Base-by-base conservation (phyloP, 2,329 filamentous ascomycete species). In the Talaromyces albobiverticillius region DNA sequence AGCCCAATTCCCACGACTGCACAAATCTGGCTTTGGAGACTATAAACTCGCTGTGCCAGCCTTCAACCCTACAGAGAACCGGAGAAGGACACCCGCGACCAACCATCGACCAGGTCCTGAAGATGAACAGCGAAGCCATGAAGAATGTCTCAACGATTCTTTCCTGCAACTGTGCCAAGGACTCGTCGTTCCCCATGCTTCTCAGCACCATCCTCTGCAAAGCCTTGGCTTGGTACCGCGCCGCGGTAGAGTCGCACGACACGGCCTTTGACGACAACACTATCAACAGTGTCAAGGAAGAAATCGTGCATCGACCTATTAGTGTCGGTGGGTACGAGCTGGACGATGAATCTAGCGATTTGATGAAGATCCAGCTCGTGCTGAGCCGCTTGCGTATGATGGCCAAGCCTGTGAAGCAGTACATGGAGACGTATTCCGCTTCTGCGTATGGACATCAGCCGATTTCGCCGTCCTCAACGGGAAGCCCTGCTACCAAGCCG, bases 81-180 rank as follows among this genome's bases (percentile, higher is more conserved):
- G 41, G 43, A 11, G 51, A 54, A 34, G 51, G 54, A 36, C 55
- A 57, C 43, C 55, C 55, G 9, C 48, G 51, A 3, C 55, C 55
- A 8, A 57, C 52, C 11, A 57, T 57, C 32, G 55, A 57, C 36
- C 55, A 57, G 25, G 55, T 57, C 8, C 43, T 57, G 31, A 53
- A 55, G 46, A 51, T 50, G 11, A 57, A 57, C 32, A 47, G 48
- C 38, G 55, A 49, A 14, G 55, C 55, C 3, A 57, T 55, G 43
- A 55, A 54, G 29, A 57, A 50, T 45, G 41, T 51, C 2, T 40
- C 49, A 10, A 55, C 52, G 3, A 51, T 57, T 49, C 51, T 57
- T 10, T 20, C 52, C 16, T 57, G 55, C 47, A 42, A 38, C 49
- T 57, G 55, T 43, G 38, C 55, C 31, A 57, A 57, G 48, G 55